phyloP scores from a whole-genome alignment of 306 rosid genomes.

The Ormosia emarginata region DNA sequence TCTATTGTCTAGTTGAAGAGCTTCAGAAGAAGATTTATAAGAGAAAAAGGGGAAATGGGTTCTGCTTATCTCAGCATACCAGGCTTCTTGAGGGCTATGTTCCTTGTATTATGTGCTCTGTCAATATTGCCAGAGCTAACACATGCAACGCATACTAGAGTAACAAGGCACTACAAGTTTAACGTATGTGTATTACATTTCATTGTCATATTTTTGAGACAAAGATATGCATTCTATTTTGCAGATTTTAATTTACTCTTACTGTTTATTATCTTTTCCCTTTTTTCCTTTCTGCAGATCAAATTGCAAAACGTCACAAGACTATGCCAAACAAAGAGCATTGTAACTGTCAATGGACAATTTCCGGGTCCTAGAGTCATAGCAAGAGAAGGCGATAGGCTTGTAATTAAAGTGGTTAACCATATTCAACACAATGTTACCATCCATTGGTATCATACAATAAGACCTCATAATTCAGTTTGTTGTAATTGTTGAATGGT shows the following conservation, averaged over 20 bases:
- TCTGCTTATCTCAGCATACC: slow-evolving; percentile 14
- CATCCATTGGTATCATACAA: slow-evolving; percentile 52
- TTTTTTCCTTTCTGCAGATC: slow-evolving; percentile 24
- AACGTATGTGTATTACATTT: slow-evolving; percentile 37
- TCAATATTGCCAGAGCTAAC: slow-evolving; percentile 34
- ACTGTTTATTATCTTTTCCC: neutral
- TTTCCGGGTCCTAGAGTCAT: slow-evolving; percentile 66
- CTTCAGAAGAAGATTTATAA: neutral
- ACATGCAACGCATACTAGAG: slow-evolving; percentile 46
- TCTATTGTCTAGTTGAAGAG: neutral
- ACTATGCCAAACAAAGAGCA: slow-evolving; percentile 70
- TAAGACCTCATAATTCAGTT: neutral
- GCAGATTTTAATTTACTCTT: neutral
- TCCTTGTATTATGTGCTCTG: slow-evolving; percentile 30
- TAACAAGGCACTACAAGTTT: slow-evolving; percentile 68
- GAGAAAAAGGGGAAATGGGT: slow-evolving; percentile 22
- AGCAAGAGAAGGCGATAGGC: slow-evolving; percentile 79
- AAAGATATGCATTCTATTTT: neutral
- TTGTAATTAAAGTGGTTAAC: slow-evolving; percentile 58
- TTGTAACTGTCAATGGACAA: slow-evolving; percentile 63
- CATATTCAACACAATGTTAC: slow-evolving; percentile 54
- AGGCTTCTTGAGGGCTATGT: slow-evolving; percentile 20
- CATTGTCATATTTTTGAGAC: neutral
- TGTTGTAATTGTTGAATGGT: neutral
- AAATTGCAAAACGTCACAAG: slow-evolving; percentile 59